Conservation (phyloP, 164 flowering plant genomes). For the Dillenia turbinata region DNA sequence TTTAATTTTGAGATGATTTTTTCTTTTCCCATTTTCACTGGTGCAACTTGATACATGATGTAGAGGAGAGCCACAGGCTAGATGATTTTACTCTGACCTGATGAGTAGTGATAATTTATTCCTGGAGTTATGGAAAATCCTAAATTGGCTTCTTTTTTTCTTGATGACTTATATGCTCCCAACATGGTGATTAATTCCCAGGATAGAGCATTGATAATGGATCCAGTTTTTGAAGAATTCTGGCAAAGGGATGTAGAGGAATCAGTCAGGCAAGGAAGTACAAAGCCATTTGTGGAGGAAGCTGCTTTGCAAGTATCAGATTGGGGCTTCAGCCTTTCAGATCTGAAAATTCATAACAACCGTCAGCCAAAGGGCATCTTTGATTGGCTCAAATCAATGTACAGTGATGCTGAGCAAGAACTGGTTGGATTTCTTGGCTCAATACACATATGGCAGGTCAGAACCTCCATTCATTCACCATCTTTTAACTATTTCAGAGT, state of each 20-base stretch:
- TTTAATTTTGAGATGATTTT: too few species aligned
- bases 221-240: conserved; percentile 51
- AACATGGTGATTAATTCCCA: conserved; percentile 23
- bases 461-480: not conserved
- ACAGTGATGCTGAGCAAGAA: conserved; percentile 55
- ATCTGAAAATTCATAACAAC: conserved; percentile 66
- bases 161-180: not conserved
- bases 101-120: too few species aligned
- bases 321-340: conserved; percentile 83
- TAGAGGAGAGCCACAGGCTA: too few species aligned
- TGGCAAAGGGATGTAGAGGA: conserved; percentile 90
- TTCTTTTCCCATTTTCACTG: too few species aligned
- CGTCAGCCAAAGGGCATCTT: conserved; percentile 51
- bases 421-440: conserved; percentile 75
- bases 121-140: too few species aligned
- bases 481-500: too few species aligned
- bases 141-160: not conserved
- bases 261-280: conserved; percentile 74
- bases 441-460: conserved; percentile 98
- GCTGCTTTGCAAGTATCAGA: conserved; percentile 73
- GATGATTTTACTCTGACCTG: too few species aligned
- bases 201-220: conserved; percentile 58
- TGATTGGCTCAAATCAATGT: conserved; percentile 68
- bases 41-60: too few species aligned
- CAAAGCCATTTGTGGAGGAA: conserved; percentile 83